Evolutionary conservation across 202 grass and related monocot species (phyloP).

Genomic region (Setaria italica): DNA sequence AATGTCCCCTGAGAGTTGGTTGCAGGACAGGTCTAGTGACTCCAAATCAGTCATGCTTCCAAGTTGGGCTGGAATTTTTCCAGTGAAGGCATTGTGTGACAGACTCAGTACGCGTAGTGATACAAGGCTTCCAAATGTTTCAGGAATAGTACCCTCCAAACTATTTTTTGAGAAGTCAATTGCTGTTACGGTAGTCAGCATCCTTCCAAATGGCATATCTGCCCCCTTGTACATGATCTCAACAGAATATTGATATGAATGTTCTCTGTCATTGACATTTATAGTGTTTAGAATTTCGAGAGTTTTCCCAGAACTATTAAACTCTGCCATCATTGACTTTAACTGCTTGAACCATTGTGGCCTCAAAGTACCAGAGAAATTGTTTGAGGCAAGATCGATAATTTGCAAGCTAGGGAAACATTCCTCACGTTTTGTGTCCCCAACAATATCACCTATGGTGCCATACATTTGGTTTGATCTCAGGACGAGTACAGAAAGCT

Average conservation of each 20-base stretch:
- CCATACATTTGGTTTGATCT: constrained; percentile 44
- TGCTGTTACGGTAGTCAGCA: constrained; percentile 40
- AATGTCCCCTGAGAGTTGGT: constrained; percentile 60
- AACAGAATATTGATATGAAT: constrained; percentile 35
- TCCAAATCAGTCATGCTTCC: constrained; percentile 53
- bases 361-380: constrained; percentile 45
- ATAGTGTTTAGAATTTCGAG: background rate
- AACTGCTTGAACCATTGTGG: constrained; percentile 37
- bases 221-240: constrained; percentile 52
- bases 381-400: constrained; percentile 34
- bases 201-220: constrained; percentile 1
- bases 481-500: constrained; percentile 31
- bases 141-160: constrained; percentile 51
- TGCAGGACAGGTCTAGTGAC: constrained; percentile 64
- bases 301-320: background rate
- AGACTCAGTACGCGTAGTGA: constrained; percentile 45
- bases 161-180: constrained; percentile 65
- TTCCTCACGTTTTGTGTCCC: background rate
- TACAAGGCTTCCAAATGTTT: constrained; percentile 47
- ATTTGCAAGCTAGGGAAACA: constrained; percentile 48
- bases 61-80: constrained; percentile 50
- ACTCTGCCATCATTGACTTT: constrained; percentile 33
- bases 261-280: too few species aligned
- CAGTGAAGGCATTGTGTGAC: constrained; percentile 49
- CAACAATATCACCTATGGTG: background rate